Evolutionary conservation across 2,329 filamentous ascomycete genomes (phyloP).

Genomic region (Cercospora sp.): DNA sequence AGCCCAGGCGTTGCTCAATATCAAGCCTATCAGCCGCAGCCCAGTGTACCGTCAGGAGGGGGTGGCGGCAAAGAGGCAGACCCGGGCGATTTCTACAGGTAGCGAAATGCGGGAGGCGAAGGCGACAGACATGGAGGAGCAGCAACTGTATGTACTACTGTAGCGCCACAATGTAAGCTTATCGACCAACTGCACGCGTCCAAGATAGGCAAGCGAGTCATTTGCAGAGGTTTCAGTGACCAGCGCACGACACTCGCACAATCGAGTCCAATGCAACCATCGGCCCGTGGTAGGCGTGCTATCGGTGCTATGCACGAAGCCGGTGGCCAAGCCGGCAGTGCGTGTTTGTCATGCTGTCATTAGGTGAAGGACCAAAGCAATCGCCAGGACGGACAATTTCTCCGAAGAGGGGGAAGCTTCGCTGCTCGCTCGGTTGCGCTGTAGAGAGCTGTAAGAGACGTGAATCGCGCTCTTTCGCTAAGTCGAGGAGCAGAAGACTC

Average conservation of each 20-base stretch:
- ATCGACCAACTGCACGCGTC: constrained; percentile 12
- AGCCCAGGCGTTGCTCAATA: constrained; percentile 29
- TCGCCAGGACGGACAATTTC: not conserved
- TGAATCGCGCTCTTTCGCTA: not conserved
- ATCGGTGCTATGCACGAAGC: not conserved
- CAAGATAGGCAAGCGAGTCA: constrained; percentile 8
- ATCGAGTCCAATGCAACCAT: constrained; percentile 4
- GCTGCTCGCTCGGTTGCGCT: not conserved
- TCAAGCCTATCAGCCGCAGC: constrained; percentile 39
- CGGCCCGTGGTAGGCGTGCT: not conserved
- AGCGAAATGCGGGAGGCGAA: constrained; percentile 8
- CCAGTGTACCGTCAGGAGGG: constrained; percentile 8
- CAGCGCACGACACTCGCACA: constrained; percentile 5
- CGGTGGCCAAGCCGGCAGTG: constrained; percentile 6
- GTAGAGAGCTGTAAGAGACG: not conserved
- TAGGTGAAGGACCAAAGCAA: not conserved
- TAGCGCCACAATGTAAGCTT: constrained; percentile 20
- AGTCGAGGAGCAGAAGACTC: not conserved
- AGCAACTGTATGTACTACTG: constrained; percentile 19
- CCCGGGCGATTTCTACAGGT: constrained; percentile 42
- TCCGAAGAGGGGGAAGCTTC: not conserved
- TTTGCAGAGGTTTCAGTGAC: constrained; percentile 8
- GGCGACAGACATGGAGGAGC: constrained; percentile 11
- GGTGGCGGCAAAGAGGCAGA: constrained; percentile 33
- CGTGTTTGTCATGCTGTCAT: not conserved